Base-by-base conservation (phyloP, 2,329 filamentous ascomycete species). In the Cladorrhinum sp. region DNA sequence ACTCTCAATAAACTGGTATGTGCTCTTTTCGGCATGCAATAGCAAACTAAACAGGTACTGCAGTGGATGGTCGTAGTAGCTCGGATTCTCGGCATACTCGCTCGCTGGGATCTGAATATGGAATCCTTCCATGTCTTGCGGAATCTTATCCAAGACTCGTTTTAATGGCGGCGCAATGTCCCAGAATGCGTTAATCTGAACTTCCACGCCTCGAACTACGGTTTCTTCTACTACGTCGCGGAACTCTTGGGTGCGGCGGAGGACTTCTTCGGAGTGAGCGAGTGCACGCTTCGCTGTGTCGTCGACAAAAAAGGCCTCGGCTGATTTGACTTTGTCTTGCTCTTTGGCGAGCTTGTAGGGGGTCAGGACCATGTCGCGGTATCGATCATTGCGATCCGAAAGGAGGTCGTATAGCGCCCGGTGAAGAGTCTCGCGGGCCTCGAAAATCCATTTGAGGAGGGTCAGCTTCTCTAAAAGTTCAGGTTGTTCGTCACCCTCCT, bases 1-100 rank as follows among this genome's bases (percentile, higher is more conserved):
- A 6, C 87, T 90, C 78, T 98, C 95, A 69, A 98, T 97, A 75
- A 96, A 98, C 73, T 98, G 95, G 70, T 96, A 96, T 8, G 92
- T 93, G 68, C 89, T 93, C 77, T 95, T 96, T 73, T 96, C 91
- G 0, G 92, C 89, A 69, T 98, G 93, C 5, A 88, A 84, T 8
- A 99, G 81, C 23, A 98, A 78, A 51, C 87, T 89, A 73, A 92
- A 95, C 0, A 99, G 82, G 72, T 99, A 98, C 75, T 97, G 92
- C 71, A 97, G 76, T 10, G 95, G 95, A 70, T 92, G 91, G 1
- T 85, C 78, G 65, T 84, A 82, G 72, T 97, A 98, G 18, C 82
- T 81, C 0, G 92, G 91, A 68, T 93, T 98, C 77, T 98, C 95
- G 2, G 88, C 86, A 66, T 88, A 89, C 74, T 99, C 95, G 18